A percentile compares a stretch with the other conserved stretches of the same genome.
phyloP scores from a whole-genome alignment of 441 rosid genomes.

The Aleurites moluccanus region DNA sequence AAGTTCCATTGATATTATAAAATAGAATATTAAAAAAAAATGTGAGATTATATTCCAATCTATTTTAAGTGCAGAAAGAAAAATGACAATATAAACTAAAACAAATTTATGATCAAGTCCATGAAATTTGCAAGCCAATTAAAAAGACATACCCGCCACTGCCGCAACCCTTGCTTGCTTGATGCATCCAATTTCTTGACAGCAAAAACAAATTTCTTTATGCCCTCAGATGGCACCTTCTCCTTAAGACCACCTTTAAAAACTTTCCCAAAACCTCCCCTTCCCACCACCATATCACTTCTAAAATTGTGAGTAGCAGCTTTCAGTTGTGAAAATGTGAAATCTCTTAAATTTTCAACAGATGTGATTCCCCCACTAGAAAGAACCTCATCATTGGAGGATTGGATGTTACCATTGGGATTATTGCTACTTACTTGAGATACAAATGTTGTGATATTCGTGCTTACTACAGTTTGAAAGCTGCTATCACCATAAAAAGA shows the following conservation, averaged over 20 bases:
- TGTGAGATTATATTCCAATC: too few species aligned
- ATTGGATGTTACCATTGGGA: neutral
- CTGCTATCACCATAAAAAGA: conserved; percentile 30
- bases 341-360: conserved; percentile 50
- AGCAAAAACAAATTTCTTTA: conserved; percentile 28
- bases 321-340: conserved; percentile 56
- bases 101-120: too few species aligned
- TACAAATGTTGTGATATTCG: conserved; percentile 4
- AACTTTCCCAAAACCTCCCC: conserved; percentile 80
- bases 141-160: neutral
- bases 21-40: too few species aligned
- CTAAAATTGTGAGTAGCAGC: conserved; percentile 59
- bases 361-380: conserved; percentile 50
- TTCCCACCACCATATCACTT: conserved; percentile 63
- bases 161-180: conserved; percentile 61
- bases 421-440: conserved; percentile 16
- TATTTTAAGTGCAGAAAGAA: too few species aligned
- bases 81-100: too few species aligned
- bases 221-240: too few species aligned
- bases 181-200: conserved; percentile 61
- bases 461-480: conserved; percentile 48
- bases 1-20: neutral
- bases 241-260: conserved; percentile 41
- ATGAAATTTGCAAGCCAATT: neutral
- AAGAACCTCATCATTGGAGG: conserved; percentile 24